A percentile compares a stretch with the other conserved stretches of the same genome.
phyloP scores from a whole-genome alignment of 495 filamentous ascomycete species.

The Neurospora sp. region DNA sequence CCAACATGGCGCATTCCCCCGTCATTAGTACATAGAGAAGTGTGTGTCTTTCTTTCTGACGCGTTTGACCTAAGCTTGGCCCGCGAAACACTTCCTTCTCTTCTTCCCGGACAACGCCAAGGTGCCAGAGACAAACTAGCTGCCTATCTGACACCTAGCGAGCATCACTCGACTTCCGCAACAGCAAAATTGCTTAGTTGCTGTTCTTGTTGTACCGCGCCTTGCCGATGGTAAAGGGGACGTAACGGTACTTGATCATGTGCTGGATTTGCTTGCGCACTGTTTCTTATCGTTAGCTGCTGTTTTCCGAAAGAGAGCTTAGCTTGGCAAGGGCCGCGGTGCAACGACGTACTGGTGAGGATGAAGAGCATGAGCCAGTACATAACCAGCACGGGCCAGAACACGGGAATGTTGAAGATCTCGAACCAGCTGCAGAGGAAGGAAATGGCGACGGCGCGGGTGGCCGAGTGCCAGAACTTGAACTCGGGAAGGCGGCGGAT shows the following conservation, averaged over 20 bases:
- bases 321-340: background rate
- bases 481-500: slow-evolving; percentile 94
- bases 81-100: background rate
- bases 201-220: slow-evolving; percentile 59
- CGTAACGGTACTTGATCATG: slow-evolving; percentile 99
- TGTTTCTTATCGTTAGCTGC: slow-evolving; percentile 29
- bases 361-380: slow-evolving; percentile 97
- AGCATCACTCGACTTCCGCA: background rate
- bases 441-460: slow-evolving; percentile 71
- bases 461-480: slow-evolving; percentile 98
- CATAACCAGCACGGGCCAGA: slow-evolving; percentile 96
- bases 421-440: slow-evolving; percentile 89
- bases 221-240: slow-evolving; percentile 92
- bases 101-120: background rate
- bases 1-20: background rate
- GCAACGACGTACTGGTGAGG: slow-evolving; percentile 75
- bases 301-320: background rate
- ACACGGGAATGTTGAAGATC: slow-evolving; percentile 92
- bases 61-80: too few species aligned
- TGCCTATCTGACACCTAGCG: background rate
- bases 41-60: background rate
- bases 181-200: slow-evolving; percentile 13
- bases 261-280: slow-evolving; percentile 98
- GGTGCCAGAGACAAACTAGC: background rate
- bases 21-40: background rate